Base-by-base conservation (phyloP, 2,329 filamentous ascomycete genomes). In the Teratosphaeria destructans region DNA sequence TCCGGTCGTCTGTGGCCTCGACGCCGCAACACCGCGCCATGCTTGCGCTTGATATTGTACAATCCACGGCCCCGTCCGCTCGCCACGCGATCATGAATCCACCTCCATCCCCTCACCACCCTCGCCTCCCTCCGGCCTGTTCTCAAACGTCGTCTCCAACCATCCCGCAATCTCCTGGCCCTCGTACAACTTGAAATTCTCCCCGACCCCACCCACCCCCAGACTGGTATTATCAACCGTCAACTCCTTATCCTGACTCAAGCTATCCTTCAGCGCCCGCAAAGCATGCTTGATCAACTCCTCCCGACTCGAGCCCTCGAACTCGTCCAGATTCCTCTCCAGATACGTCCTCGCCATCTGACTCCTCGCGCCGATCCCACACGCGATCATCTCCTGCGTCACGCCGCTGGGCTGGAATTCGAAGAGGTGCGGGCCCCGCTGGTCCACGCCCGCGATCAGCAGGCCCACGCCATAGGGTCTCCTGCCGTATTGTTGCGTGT, bases 311-410 rank as follows among this genome's bases (percentile, higher is more conserved):
- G 85, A 86, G 65, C 82, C 82, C 69, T 84, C 82, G 74, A 99
- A 97, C 66, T 85, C 79, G 64, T 95, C 92, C 62, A 96, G 77
- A 77, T 96, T 89, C 71, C 90, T 84, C 82, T 99, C 94, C 59
- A 99, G 81, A 76, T 99, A 99, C 64, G 94, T 99, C 71, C 94
- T 82, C 27, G 94, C 94, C 90, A 97, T 97, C 80, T 99, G 94
- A 75, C 88, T 94, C 68, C 94, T 83, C 55, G 94, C 94, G 57
- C 94, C 94, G 74, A 99, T 99, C 61, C 92, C 93, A 73, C 93
- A 96, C 27, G 94, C 94, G 56, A 89, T 75, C 90, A 97, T 97
- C 82, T 99, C 94, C 73, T 96, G 89, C 69, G 91, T 96, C 82
- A 97, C 88, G 55, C 94, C 94, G 58, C 85, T 90, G 11, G 94